phyloP scores from a whole-genome alignment of 164 flowering plant species.

The Akebia trifoliata region DNA sequence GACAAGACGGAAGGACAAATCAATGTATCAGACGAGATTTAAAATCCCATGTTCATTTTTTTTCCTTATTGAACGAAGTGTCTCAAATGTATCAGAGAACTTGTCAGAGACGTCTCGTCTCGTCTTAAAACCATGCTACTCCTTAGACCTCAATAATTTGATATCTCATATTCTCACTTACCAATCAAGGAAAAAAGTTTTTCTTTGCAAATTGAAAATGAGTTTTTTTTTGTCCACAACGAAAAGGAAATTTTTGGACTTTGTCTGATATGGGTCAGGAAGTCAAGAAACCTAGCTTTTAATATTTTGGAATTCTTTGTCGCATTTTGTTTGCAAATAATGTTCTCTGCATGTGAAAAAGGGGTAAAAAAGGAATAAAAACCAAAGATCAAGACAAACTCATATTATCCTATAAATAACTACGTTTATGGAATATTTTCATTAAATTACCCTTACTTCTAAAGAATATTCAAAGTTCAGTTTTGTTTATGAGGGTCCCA shows the following conservation, averaged over 20 bases:
- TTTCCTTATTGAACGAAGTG: too few species aligned
- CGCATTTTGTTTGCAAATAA: not conserved
- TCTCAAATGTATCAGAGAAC: too few species aligned
- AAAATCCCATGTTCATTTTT: too few species aligned
- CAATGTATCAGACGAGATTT: too few species aligned
- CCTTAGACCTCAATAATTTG: not conserved
- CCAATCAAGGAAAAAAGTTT: not conserved
- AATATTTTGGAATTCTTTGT: not conserved
- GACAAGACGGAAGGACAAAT: too few species aligned
- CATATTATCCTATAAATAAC: too few species aligned
- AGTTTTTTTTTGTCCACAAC: not conserved
- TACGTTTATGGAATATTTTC: too few species aligned
- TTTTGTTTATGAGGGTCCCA: too few species aligned
- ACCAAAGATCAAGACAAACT: too few species aligned
- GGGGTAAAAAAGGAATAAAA: not conserved
- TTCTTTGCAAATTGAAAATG: not conserved
- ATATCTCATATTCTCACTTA: not conserved
- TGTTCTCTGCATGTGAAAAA: not conserved
- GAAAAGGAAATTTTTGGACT: not conserved
- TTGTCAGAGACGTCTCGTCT: too few species aligned
- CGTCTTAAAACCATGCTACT: not conserved
- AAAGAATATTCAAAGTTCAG: too few species aligned
- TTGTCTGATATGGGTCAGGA: not conserved
- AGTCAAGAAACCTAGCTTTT: conserved; percentile 6
- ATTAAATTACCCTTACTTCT: too few species aligned